A percentile compares a stretch with the other conserved stretches of the same genome.
Evolutionary conservation across 805 yeast species (phyloP).

Genomic region (Teunomyces tritomae): DNA sequence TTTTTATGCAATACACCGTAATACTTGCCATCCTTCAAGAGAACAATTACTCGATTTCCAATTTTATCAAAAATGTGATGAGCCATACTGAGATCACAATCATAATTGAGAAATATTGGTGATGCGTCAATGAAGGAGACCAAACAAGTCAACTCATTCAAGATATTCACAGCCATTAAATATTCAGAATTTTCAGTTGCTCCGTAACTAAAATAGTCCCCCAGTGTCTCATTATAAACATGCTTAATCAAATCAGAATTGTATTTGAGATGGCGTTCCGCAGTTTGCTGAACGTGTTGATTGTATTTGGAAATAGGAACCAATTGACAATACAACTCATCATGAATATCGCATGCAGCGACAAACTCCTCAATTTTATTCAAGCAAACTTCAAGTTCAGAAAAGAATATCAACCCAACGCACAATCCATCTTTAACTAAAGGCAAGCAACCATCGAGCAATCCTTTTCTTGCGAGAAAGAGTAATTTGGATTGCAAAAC

Average conservation of each 20-base stretch:
- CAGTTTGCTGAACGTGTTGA: not conserved
- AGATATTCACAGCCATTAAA: constrained; percentile 11
- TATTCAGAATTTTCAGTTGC: constrained; percentile 8
- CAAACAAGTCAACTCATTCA: constrained; percentile 35
- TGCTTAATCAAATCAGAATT: not conserved
- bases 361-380: constrained; percentile 40
- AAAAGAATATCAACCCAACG: constrained; percentile 48
- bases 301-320: not conserved
- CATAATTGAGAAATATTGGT: constrained; percentile 47
- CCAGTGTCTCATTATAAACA: constrained; percentile 1
- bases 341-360: constrained; percentile 20
- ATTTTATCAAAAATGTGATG: constrained; percentile 50
- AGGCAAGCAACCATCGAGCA: constrained; percentile 54
- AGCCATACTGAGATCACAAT: constrained; percentile 49
- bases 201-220: constrained; percentile 28
- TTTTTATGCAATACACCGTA: constrained; percentile 55
- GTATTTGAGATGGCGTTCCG: not conserved
- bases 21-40: constrained; percentile 44
- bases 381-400: constrained; percentile 51
- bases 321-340: constrained; percentile 30
- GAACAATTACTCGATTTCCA: constrained; percentile 50
- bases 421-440: constrained; percentile 33
- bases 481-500: constrained; percentile 33
- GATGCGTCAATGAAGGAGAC: constrained; percentile 41
- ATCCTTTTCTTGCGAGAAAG: constrained; percentile 37